Percentiles rank a stretch among this genome's conserved stretches.
These are phyloP conservation scores for Viola odorata DNA, from an alignment of 345 rosid species.

Conservation along the genomic window DNA sequence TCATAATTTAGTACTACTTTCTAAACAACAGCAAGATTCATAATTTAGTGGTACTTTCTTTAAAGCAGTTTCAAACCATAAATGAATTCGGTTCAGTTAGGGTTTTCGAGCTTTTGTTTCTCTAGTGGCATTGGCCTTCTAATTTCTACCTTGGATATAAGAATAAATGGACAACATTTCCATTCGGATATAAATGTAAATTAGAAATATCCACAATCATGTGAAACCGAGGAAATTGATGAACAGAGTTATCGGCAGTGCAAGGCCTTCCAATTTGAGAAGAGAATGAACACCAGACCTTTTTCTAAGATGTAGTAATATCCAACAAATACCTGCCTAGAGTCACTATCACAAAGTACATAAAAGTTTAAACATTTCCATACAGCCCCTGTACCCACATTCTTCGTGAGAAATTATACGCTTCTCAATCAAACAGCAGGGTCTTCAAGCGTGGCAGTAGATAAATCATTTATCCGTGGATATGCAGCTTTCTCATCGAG, in stretches of 20 bases:
- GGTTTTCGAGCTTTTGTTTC: no score
- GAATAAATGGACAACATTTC: no score
- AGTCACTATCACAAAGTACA: constrained; percentile 8
- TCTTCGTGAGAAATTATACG: background rate
- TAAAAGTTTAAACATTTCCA: constrained; percentile 6
- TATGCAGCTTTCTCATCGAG: constrained; percentile 89
- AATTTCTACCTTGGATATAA: no score
- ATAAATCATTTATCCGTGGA: constrained; percentile 78
- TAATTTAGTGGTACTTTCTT: no score
- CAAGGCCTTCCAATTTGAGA: constrained; percentile 9
- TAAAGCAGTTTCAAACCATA: no score
- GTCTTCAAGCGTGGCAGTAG: constrained; percentile 69
- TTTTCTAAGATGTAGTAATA: constrained; percentile 1
- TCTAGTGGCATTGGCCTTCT: no score
- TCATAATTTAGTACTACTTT: no score
- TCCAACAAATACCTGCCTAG: constrained; percentile 25
- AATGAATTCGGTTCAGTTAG: no score
- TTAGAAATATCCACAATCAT: no score
- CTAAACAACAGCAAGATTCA: no score
- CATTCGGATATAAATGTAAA: no score
- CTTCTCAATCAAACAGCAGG: constrained; percentile 52
- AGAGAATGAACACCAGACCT: constrained; percentile 18
- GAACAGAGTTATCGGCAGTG: constrained; percentile 6
- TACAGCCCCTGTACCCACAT: constrained; percentile 9
- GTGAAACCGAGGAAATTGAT: background rate